These are phyloP conservation scores for Yamagishiella unicocca DNA, from an alignment of 139 green algal genomes.

Conservation along the genomic window DNA sequence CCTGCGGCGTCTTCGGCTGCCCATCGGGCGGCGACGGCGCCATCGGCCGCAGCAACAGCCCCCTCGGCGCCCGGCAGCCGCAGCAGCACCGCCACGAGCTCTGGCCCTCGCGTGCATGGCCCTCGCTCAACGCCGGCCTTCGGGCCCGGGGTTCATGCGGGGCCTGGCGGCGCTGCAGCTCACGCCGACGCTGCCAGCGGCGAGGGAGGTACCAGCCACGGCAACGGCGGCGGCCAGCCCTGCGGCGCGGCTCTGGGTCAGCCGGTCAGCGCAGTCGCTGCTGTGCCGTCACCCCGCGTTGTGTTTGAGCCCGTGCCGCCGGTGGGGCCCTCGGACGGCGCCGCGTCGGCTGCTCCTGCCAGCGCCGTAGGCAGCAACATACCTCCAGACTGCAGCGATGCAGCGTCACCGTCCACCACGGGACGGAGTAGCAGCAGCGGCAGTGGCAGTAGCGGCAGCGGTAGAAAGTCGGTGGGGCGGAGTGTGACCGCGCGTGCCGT, in stretches of 20 bases:
- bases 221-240: neutral
- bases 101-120: constrained; percentile 1
- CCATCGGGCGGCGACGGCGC: too few relatives aligned
- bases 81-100: neutral
- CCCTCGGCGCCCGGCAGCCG: too few relatives aligned
- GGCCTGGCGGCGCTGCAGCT: too few relatives aligned
- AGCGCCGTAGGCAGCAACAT: neutral
- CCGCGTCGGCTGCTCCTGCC: too few relatives aligned
- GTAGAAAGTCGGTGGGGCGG: neutral
- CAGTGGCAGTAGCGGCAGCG: neutral
- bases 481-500: neutral
- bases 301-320: neutral
- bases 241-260: neutral
- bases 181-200: neutral
- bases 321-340: too few relatives aligned
- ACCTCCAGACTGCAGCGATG: neutral
- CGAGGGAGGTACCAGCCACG: neutral
- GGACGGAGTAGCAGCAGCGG: neutral
- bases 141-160: neutral
- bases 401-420: too few relatives aligned
- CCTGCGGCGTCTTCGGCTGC: neutral
- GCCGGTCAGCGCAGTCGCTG: neutral
- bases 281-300: neutral
- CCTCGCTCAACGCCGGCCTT: constrained; percentile 5
- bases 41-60: neutral